Base-by-base conservation (phyloP, 2,329 filamentous ascomycete species). In the Penicillium hesseltinei region DNA sequence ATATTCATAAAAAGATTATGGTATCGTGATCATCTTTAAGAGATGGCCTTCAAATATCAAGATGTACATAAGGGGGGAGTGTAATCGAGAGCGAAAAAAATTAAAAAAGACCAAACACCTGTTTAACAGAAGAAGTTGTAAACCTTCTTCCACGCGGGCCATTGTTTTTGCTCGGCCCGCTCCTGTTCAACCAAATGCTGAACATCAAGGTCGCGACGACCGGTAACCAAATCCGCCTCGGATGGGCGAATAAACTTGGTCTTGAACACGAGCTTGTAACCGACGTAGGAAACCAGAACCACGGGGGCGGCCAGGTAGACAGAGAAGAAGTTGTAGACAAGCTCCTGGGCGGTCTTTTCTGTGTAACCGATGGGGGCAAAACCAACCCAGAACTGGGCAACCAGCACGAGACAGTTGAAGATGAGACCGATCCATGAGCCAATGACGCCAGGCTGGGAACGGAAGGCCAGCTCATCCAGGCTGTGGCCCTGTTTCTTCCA, bases 361-460 rank as follows among this genome's bases (percentile, higher is more conserved):
- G 69, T 66, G 68, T 83, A 87, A 25, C 79, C 83, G 47, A 93
- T 82, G 4, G 92, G 92, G 70, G 87, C 92, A 4, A 90, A 86
- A 29, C 89, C 91, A 49, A 89, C 87, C 90, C 91, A 97, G 78
- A 96, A 93, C 72, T 97, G 92, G 1, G 90, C 90, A 45, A 89
- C 71, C 29, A 97, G 81, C 31, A 96, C 87, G 39, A 93, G 76
- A 21, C 82, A 56, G 75, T 96, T 96, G 72, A 96, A 84, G 33
- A 79, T 63, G 56, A 96, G 81, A 25, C 92, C 92, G 31, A 94
- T 60, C 81, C 88, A 97, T 3, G 91, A 95, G 10, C 92, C 93
- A 10, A 83, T 65, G 9, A 94, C 78, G 59, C 93, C 93, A 5
- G 89, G 84, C 70, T 95, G 90, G 0, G 90, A 90, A 36, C 78